Conservation (phyloP, 345 rosid species). For the Gossypium australe region DNA sequence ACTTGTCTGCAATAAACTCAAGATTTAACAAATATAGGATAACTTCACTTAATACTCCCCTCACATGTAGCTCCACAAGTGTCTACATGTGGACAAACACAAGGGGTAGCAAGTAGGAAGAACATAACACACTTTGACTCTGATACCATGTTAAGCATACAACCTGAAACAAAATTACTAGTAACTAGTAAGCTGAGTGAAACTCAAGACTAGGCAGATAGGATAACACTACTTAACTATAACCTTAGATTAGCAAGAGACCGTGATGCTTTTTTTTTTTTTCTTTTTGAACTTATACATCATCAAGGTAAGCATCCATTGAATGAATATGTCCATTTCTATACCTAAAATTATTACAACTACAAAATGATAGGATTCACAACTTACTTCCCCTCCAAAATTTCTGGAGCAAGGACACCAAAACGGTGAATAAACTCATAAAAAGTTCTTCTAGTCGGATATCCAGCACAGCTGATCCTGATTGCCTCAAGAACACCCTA, state of each 20-base stretch:
- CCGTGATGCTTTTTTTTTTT: neutral
- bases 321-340: neutral
- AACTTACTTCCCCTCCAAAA: slow-evolving; percentile 70
- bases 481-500: slow-evolving; percentile 94
- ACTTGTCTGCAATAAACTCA: neutral
- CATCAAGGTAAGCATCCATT: neutral
- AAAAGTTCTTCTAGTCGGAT: slow-evolving; percentile 74
- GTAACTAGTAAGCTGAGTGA: neutral
- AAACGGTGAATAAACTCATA: slow-evolving; percentile 75
- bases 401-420: slow-evolving; percentile 64
- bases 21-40: neutral
- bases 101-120: neutral
- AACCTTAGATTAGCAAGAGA: neutral
- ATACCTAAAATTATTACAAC: slow-evolving; percentile 3
- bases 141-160: neutral
- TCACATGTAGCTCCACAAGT: neutral
- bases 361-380: neutral
- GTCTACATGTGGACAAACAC: neutral
- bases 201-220: neutral
- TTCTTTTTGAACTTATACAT: neutral
- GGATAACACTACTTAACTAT: neutral
- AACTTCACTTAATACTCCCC: neutral
- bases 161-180: neutral
- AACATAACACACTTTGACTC: neutral
- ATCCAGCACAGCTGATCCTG: slow-evolving; percentile 80